A percentile compares a stretch with the other conserved stretches of the same genome.
phyloP scores from a whole-genome alignment of 192 early-diverging fungal genomes.

The Entrophospora sp. region DNA sequence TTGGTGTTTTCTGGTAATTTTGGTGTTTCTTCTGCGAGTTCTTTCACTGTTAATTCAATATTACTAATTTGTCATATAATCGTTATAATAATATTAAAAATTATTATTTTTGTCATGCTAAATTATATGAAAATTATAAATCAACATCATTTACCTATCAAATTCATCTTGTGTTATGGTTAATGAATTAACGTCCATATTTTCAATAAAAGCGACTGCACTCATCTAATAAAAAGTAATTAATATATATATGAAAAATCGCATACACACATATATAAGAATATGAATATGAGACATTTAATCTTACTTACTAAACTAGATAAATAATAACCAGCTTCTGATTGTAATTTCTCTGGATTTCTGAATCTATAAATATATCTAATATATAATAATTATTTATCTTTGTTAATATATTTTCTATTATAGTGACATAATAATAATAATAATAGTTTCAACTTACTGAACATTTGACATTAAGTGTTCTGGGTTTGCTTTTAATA shows the following conservation, averaged over 20 bases:
- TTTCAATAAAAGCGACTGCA: slow-evolving; percentile 70
- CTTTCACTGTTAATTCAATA: slow-evolving; percentile 64
- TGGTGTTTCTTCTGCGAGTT: slow-evolving; percentile 53
- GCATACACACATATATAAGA: too few species aligned
- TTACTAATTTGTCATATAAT: too few species aligned
- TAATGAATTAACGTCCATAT: slow-evolving; percentile 67
- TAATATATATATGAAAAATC: too few species aligned
- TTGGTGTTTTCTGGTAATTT: slow-evolving; percentile 30
- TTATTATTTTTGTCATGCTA: neutral
- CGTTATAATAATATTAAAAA: neutral
- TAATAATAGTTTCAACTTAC: too few species aligned
- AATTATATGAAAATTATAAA: too few species aligned
- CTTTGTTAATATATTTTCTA: neutral
- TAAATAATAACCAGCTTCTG: slow-evolving; percentile 73
- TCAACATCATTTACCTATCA: slow-evolving; percentile 50
- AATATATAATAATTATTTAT: neutral
- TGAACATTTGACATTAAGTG: slow-evolving; percentile 74
- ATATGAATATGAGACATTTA: too few species aligned
- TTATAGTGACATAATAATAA: too few species aligned
- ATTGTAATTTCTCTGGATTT: slow-evolving; percentile 62
- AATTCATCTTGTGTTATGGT: slow-evolving; percentile 72
- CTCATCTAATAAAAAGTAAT: too few species aligned
- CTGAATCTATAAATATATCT: slow-evolving; percentile 70
- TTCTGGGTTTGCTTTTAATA: slow-evolving; percentile 63
- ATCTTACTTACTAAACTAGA: slow-evolving; percentile 46